A percentile compares a stretch with the other conserved stretches of the same genome.
Conservation (phyloP, 768 basidiomycete genomes). For the Pleurotus cornucopiae region DNA sequence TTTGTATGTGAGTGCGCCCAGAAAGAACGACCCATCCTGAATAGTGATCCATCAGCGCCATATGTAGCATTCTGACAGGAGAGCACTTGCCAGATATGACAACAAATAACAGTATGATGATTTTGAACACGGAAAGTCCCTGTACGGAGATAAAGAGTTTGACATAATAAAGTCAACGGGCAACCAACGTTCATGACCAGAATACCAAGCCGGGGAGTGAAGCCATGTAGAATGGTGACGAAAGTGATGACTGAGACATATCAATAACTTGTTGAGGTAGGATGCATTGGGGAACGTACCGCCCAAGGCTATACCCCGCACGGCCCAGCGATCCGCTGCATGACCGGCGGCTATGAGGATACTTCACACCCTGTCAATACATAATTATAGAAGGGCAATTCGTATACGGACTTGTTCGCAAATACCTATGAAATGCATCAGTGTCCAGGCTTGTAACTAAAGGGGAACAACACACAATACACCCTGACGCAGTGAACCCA, state of each 20-base stretch:
- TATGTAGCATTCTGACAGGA: no score
- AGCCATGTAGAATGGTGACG: constrained; percentile 46
- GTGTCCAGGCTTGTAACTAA: constrained; percentile 19
- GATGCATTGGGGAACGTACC: constrained; percentile 25
- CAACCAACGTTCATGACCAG: constrained; percentile 48
- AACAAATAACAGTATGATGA: constrained; percentile 46
- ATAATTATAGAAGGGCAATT: background rate
- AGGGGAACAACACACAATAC: constrained; percentile 34
- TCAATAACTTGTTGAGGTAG: background rate
- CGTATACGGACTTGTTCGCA: constrained; percentile 22
- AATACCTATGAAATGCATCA: constrained; percentile 19
- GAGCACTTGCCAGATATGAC: constrained; percentile 35
- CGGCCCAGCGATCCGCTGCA: constrained; percentile 39
- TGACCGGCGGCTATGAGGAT: constrained; percentile 44
- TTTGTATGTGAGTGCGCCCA: constrained; percentile 43
- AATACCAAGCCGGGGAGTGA: constrained; percentile 45
- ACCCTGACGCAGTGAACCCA: constrained; percentile 32
- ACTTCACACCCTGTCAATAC: constrained; percentile 19
- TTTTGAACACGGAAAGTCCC: constrained; percentile 52
- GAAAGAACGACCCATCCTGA: constrained; percentile 55
- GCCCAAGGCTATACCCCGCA: constrained; percentile 56
- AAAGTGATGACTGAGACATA: constrained; percentile 40
- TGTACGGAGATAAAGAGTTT: constrained; percentile 24
- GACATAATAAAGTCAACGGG: background rate
- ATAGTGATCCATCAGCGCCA: background rate